Base-by-base conservation (phyloP, 176 grass and related monocot species). In the Lolium perenne region DNA sequence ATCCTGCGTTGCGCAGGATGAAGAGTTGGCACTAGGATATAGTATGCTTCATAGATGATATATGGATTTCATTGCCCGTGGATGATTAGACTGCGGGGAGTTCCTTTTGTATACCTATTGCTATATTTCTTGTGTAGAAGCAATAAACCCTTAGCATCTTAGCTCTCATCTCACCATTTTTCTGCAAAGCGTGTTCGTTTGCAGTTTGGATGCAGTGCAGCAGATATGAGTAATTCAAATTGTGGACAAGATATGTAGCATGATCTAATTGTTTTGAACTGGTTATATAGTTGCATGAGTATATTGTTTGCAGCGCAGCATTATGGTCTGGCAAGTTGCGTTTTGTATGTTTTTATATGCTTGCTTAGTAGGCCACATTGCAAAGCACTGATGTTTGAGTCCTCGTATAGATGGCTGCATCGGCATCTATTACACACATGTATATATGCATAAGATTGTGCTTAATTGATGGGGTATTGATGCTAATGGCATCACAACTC, bases 1-100 rank as follows among this genome's bases (percentile, higher is more conserved):
- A 62, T 76, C n/a, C 21, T 35, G 54, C 17, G 12, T 65, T 56
- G 38, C 53, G 71, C 60, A 59, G 83, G 88, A 38, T 71, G 49
- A 78, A 79, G 51, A 29, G 53, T 68, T 41, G 38, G 79, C 26
- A 74, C 59, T 87, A 82, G 86, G 77, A 63, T 86, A 54, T 61
- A 83, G 80, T 84, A 68, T 80, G 69, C 70, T 86, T 92, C 25
- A 54, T 81, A 83, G 70, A 79, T 70, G 58, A 73, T 40, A 88
- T 77, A 85, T 85, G 86, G 77, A 82, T 88, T 88, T 63, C 45
- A 82, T 82, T 78, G 82, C 25, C 73, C 55, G 51, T 81, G 63
- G 77, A 62, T 81, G 64, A 78, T 72, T 88, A 57, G 62, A 81
- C 63, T 18, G 8, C 0, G 8, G 21, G 16, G 32, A 71, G 17